Percentiles rank a stretch among this genome's conserved stretches.
Conservation (phyloP, 148 eudicot genomes). For the Mesembryanthemum crystallinum region DNA sequence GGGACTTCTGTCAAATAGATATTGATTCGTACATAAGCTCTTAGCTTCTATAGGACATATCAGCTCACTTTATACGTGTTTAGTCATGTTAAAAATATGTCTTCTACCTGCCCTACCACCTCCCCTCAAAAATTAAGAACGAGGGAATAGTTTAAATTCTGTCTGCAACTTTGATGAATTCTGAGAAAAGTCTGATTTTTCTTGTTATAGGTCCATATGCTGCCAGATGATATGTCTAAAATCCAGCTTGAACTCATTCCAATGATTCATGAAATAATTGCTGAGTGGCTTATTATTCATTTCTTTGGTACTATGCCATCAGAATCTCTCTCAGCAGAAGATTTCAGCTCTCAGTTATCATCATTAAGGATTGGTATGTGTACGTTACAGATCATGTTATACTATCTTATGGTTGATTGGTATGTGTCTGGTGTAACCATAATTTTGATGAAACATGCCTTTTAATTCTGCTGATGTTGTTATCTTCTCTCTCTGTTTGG, state of each 20-base stretch:
- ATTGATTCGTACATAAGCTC: not conserved
- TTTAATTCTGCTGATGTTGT: not conserved
- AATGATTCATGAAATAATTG: constrained; percentile 69
- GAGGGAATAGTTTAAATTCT: not conserved
- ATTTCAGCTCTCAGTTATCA: constrained; percentile 86
- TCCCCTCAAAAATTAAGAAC: not conserved
- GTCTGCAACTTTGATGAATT: not conserved
- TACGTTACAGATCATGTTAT: not conserved
- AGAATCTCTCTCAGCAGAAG: constrained; percentile 68
- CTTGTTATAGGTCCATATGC: constrained; percentile 64
- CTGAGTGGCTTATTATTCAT: constrained; percentile 92
- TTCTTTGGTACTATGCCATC: constrained; percentile 72
- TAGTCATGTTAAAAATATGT: not conserved
- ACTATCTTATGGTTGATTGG: not conserved
- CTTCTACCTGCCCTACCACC: not conserved
- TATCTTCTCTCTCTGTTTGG: constrained; percentile 3
- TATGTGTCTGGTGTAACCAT: not conserved
- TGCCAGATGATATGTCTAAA: constrained; percentile 60
- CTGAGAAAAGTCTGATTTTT: constrained; percentile 16
- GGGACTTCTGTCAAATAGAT: not conserved
- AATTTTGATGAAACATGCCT: not conserved
- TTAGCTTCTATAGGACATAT: not conserved
- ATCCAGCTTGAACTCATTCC: constrained; percentile 86
- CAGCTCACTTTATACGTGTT: not conserved
- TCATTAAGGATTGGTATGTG: constrained; percentile 77